Base-by-base conservation (phyloP, 805 yeast species). In the Kluyveromyces wickerhamii region DNA sequence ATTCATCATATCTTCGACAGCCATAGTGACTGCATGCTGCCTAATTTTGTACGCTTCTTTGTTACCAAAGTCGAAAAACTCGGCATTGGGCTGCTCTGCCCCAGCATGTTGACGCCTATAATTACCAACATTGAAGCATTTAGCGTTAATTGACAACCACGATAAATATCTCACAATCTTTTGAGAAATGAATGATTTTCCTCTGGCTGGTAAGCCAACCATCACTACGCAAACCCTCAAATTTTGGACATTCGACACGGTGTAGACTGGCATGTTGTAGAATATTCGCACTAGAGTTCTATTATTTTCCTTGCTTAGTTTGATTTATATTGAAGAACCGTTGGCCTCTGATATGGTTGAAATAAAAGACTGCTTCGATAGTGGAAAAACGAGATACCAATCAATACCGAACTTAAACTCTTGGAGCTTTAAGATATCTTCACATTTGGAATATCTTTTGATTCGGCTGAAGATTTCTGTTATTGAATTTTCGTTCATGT, bases 131-230 rank as follows among this genome's bases (percentile, higher is more conserved):
- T 86, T 87, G 63, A 92, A 92, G 38, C 87, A 80, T 53, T 78
- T 79, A 18, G 95, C 84, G 40, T 74, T 74, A 37, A 92, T 82
- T 2, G 94, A 81, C 25, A 89, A 69, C 98, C 98, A 92, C 21
- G 87, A 77, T 35, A 92, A 68, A 53, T 89, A 92, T 30, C 97
- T 71, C 21, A 89, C 95, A 35, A 92, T 81, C 56, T 89, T 92
- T 54, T 87, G 95, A 3, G 97, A 87, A 42, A 92, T 89, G 58
- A 87, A 78, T 3, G 95, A 82, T 59, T 92, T 92, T 3, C 98
- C 98, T 38, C 97, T 72, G 10, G 92, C 89, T 9, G 94, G 94
- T 25, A 39, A 31, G 18, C 94, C 94, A 24, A 83, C 92, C 83
- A 85, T 82, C 13, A 85, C 79, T 26, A 85, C 95, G 63, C 94